A percentile compares a stretch with the other conserved stretches of the same genome.
Evolutionary conservation across 2,329 filamentous ascomycete genomes (phyloP).

Genomic region (Pseudovirgaria hyperparasitica): DNA sequence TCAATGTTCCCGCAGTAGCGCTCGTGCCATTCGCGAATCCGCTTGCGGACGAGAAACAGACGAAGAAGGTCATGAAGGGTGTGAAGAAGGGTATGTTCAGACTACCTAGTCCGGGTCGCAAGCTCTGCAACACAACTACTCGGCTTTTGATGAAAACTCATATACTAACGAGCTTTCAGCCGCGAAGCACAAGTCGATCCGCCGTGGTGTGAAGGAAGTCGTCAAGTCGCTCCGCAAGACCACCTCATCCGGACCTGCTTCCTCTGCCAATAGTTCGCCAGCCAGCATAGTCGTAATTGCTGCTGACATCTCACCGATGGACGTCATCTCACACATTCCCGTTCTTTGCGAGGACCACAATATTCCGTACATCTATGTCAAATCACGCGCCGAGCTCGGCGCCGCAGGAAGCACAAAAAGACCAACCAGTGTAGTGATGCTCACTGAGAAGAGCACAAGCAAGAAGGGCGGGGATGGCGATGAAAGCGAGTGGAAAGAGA

Average conservation of each 20-base stretch:
- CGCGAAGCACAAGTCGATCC: constrained; percentile 88
- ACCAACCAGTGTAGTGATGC: constrained; percentile 93
- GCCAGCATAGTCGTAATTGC: constrained; percentile 78
- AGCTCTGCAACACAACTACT: not conserved
- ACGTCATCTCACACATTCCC: constrained; percentile 96
- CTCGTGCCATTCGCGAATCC: constrained; percentile 77
- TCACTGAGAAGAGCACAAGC: constrained; percentile 38
- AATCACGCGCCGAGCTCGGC: constrained; percentile 83
- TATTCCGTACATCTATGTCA: constrained; percentile 92
- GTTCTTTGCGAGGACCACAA: constrained; percentile 97
- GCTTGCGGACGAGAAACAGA: constrained; percentile 60
- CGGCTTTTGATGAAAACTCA: not conserved
- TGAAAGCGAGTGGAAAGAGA: constrained; percentile 36
- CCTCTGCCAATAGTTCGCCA: constrained; percentile 40
- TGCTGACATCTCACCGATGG: constrained; percentile 94
- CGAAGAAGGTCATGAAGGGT: constrained; percentile 53
- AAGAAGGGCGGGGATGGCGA: constrained; percentile 36
- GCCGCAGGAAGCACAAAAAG: constrained; percentile 90
- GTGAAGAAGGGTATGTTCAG: constrained; percentile 44
- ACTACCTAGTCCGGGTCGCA: not conserved
- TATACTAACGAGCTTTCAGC: constrained; percentile 39
- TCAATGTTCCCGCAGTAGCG: constrained; percentile 30
- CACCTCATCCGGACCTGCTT: constrained; percentile 50
- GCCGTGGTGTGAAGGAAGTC: constrained; percentile 97
- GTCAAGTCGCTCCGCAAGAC: constrained; percentile 97